Conservation (phyloP, 2,329 filamentous ascomycete genomes). For the Aspergillus cejpii region DNA sequence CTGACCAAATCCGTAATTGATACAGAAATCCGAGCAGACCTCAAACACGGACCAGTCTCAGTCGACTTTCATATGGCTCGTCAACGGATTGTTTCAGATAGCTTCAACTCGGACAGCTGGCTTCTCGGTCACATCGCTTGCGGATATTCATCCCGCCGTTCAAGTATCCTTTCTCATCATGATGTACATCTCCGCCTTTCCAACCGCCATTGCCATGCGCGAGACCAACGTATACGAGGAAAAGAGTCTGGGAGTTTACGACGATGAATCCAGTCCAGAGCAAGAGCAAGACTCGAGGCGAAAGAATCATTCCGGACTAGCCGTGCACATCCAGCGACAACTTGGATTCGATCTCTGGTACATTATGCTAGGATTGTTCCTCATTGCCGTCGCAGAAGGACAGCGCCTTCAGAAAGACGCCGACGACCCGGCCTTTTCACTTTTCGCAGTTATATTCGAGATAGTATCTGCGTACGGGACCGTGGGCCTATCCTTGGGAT, state of each 20-base stretch:
- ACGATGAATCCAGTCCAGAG: conserved; percentile 35
- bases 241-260: conserved; percentile 54
- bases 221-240: conserved; percentile 96
- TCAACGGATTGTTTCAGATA: conserved; percentile 85
- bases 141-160: conserved; percentile 75
- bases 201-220: conserved; percentile 88
- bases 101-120: conserved; percentile 84
- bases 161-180: conserved; percentile 95
- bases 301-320: conserved; percentile 63
- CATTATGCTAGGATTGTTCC: conserved; percentile 83
- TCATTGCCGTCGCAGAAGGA: conserved; percentile 81
- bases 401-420: conserved; percentile 53
- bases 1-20: neutral
- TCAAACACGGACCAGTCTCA: neutral
- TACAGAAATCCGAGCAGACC: neutral
- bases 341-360: conserved; percentile 96
- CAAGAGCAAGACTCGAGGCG: conserved; percentile 16
- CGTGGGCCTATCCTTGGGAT: conserved; percentile 79
- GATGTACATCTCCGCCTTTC: conserved; percentile 99
- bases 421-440: conserved; percentile 52
- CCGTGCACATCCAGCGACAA: conserved; percentile 80
- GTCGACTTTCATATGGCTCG: conserved; percentile 52
- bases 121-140: conserved; percentile 71
- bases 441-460: conserved; percentile 69
- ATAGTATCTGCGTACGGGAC: conserved; percentile 85